phyloP scores from a whole-genome alignment of 129 eudicot species.

The Artemisia argyi region DNA sequence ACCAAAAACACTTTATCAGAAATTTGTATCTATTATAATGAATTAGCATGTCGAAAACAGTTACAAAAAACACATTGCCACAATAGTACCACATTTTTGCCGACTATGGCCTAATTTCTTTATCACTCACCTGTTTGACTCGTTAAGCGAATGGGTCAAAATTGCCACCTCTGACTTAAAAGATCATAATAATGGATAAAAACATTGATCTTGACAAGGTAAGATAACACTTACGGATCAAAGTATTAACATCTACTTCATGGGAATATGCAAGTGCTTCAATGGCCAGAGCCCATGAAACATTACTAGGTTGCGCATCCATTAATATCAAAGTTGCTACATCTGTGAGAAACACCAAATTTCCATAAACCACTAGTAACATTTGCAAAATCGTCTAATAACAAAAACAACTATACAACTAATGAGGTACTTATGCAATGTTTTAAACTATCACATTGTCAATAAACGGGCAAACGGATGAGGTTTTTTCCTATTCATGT shows the following conservation, averaged over 20 bases:
- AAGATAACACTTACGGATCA: constrained; percentile 2
- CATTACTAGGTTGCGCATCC: background rate
- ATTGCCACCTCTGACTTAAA: background rate
- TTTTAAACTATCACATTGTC: too few relatives aligned
- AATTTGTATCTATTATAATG: too few relatives aligned
- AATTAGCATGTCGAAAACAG: background rate
- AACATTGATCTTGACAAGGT: background rate
- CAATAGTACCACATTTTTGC: background rate
- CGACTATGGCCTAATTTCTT: background rate
- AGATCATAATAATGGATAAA: too few relatives aligned
- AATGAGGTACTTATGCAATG: too few relatives aligned
- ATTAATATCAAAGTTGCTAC: background rate
- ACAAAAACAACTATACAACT: too few relatives aligned
- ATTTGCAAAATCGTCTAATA: too few relatives aligned
- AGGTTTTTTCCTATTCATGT: too few relatives aligned
- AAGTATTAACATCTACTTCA: constrained; percentile 9
- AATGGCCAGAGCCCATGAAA: constrained; percentile 8
- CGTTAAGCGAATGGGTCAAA: background rate
- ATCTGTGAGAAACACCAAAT: too few relatives aligned
- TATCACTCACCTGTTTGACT: background rate
- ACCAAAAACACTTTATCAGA: background rate
- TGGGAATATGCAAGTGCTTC: constrained; percentile 13
- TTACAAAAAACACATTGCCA: background rate
- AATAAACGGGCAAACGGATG: too few relatives aligned
- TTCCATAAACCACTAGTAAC: too few relatives aligned